Base-by-base conservation (phyloP, 192 early-diverging fungal genomes). In the Podila horticola region DNA sequence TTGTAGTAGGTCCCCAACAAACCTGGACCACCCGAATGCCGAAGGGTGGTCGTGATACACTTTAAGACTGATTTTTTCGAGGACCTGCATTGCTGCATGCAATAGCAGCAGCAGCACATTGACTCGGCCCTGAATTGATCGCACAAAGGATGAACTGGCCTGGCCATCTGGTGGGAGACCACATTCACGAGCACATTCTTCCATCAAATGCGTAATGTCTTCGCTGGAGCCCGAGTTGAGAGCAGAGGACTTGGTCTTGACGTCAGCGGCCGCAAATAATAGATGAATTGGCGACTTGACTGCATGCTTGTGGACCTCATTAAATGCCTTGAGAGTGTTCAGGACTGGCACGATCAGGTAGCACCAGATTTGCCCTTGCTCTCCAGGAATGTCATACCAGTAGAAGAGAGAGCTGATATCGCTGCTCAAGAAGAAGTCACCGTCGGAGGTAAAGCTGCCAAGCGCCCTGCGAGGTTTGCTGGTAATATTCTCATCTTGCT, bases 261-360 rank as follows among this genome's bases (percentile, higher is more conserved):
- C 58, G 3, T 72, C 73, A 3, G 82, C 74, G 0, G 82, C 72
- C n/a, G 75, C 74, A 64, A 75, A 83, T 4, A 83, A 30, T 30
- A 30, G 22, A 33, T 64, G 70, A n/a, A 58, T n/a, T 4, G 82
- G 82, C 11, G 74, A 83, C 4, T 57, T 58, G 26, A 3, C 15
- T 17, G 74, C 66, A 9, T 5, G 4, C 0, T 22, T 13, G 60
- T 62, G 10, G 55, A 83, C 66, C 5, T 22, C 11, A 9, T 2
- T 52, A 33, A 72, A 67, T 0, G 20, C n/a, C 0, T 12, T 0
- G 1, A 69, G n/a, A 1, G 28, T 10, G 0, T 8, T 5, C 5
- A 15, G 13, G 19, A 31, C 15, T 3, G 48, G 34, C 15, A 29
- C 1, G 1, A 67, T 30, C 10, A 62, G 22, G 17, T 38, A 65